Conservation (phyloP, 441 rosid species). For the Sinapis alba region DNA sequence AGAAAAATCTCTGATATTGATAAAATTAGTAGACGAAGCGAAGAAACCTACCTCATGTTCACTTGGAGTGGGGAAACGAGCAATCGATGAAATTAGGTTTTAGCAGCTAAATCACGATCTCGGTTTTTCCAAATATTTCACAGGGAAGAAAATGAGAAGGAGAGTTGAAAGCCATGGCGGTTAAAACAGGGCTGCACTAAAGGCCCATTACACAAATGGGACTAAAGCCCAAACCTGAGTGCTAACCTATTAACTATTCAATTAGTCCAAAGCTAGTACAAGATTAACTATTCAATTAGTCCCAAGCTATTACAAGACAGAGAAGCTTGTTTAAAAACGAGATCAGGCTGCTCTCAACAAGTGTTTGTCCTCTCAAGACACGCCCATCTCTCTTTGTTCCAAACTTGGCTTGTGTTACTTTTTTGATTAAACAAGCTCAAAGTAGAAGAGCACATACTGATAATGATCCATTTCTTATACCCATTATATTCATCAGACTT, state of each 20-base stretch:
- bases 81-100: background rate
- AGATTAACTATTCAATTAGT: too few species aligned
- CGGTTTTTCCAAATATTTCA: background rate
- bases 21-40: background rate
- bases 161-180: background rate
- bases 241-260: background rate
- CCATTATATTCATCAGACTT: background rate
- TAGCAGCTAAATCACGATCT: background rate
- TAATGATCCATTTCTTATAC: too few species aligned
- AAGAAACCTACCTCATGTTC: background rate
- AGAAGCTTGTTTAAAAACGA: background rate
- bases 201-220: background rate
- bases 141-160: background rate
- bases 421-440: too few species aligned
- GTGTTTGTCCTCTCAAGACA: background rate
- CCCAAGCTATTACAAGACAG: background rate
- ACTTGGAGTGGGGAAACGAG: background rate
- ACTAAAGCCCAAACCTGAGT: background rate
- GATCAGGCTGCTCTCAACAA: background rate
- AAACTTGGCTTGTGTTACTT: background rate
- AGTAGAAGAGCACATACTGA: too few species aligned
- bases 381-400: background rate
- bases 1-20: background rate
- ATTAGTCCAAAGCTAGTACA: too few species aligned
- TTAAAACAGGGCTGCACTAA: background rate